Evolutionary conservation across 2,329 filamentous ascomycete species (phyloP), one percentile per base, ranked within the genome.

Genomic region (Trichoderma citrinoviride): DNA sequence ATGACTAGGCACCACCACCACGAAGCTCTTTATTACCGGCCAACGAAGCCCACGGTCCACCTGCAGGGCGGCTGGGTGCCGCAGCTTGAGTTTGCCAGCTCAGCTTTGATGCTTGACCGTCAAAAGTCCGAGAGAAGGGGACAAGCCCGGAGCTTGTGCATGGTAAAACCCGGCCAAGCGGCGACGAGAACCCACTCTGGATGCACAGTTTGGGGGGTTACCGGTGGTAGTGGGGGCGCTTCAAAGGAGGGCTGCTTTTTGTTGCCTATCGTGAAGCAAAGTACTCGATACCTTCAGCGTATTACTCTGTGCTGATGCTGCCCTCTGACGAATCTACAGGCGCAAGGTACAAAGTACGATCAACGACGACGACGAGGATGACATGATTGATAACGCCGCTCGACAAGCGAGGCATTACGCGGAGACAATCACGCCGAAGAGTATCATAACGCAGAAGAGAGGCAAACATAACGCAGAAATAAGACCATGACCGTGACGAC

Each of bases 41-140:
- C 58, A 62, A 46, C 58, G 37, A 27, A 19, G 33, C 41, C 29
- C 55, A 47, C 17, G 55, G 41, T 41, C 58, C 58, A 62, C 58
- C 12, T 25, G 25, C 58, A 62, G 58, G 49, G 49, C 27, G 49
- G 58, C 15, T 61, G 46, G 46, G 21, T 44, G 40, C 46, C 21
- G 56, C 47, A 54, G 49, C 49, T 44, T 15, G n/a, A n/a, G 58
- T 46, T 61, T 53, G 58, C 58, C 58, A 62, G 37, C 58, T n/a
- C 58, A 61, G 46, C 33, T 37, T 8, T 37, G 33, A 37, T 37
- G 33, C 33, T 52, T 41, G 49, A 21, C 49, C 47, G n/a, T 43
- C 33, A 52, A 43, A 61, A 54, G 58, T 54, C 58, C 58, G 58
- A 62, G 49, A 27, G 47, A 21, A 21, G 55, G 29, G 49, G 49